These are phyloP conservation scores for Ganoderma multipileum DNA, from an alignment of 1,284 basidiomycete genomes.

Conservation along the genomic window DNA sequence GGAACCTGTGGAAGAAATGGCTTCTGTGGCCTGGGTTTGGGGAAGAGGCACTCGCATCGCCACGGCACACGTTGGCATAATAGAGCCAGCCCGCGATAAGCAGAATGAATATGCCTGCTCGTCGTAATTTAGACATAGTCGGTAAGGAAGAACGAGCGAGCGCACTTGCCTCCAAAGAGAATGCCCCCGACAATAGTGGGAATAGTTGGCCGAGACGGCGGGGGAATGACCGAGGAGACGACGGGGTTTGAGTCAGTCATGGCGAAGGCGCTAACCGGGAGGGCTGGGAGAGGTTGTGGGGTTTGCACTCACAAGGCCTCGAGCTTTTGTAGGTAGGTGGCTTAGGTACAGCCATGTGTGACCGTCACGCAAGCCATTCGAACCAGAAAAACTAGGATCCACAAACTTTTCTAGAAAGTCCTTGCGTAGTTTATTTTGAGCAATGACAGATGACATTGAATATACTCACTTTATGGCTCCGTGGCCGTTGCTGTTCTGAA, in stretches of 20 bases:
- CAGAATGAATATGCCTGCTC: slow-evolving; percentile 10
- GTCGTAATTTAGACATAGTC: not conserved
- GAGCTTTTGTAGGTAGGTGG: not conserved
- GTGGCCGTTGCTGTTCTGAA: not conserved
- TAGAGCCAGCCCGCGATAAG: slow-evolving; percentile 10
- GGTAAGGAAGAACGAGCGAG: not conserved
- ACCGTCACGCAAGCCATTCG: not conserved
- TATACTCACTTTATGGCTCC: not conserved
- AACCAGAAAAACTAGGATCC: not conserved
- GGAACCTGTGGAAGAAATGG: not conserved
- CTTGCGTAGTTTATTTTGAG: not conserved
- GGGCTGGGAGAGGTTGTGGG: not conserved
- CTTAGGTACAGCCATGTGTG: not conserved
- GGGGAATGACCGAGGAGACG: not conserved
- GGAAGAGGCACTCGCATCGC: not conserved
- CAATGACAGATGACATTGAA: not conserved
- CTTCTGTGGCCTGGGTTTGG: not conserved
- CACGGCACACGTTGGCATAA: not conserved
- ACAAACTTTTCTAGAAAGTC: not conserved
- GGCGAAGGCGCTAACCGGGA: not conserved
- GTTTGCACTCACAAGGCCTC: not conserved
- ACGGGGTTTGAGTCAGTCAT: not conserved
- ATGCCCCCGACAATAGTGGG: slow-evolving; percentile 10
- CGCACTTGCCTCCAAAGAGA: slow-evolving; percentile 12
- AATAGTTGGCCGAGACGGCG: not conserved